Evolutionary conservation across 148 eudicot species (phyloP).

Genomic region (Amaranthus cruentus): DNA sequence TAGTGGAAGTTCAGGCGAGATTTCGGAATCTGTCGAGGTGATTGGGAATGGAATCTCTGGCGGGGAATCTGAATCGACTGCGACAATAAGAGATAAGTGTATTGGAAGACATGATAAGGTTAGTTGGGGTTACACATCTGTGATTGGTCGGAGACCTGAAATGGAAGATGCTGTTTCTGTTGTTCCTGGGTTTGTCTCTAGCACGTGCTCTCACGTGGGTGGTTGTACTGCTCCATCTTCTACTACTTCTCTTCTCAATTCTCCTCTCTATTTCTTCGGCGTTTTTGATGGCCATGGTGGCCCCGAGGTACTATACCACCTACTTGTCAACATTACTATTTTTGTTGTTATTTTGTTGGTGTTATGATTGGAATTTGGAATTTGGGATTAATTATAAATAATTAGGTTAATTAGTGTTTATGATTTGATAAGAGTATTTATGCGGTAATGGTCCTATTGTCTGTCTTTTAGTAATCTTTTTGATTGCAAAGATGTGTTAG

Average conservation of each 20-base stretch:
- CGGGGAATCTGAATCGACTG: not conserved
- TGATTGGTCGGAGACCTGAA: slow-evolving; percentile 68
- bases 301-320: slow-evolving; percentile 38
- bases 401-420: too few relatives aligned
- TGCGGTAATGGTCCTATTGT: too few relatives aligned
- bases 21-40: slow-evolving; percentile 18
- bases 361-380: too few relatives aligned
- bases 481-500: too few relatives aligned
- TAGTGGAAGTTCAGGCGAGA: slow-evolving; percentile 43
- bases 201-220: slow-evolving; percentile 45
- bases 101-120: slow-evolving; percentile 46
- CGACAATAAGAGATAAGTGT: slow-evolving; percentile 26
- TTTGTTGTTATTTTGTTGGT: too few relatives aligned
- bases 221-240: slow-evolving; percentile 50
- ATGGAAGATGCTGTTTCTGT: slow-evolving; percentile 81
- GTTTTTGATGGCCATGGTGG: slow-evolving; percentile 94
- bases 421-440: too few relatives aligned
- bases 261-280: slow-evolving; percentile 62
- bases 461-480: too few relatives aligned
- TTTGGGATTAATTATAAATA: too few relatives aligned
- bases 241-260: slow-evolving; percentile 30
- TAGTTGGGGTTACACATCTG: slow-evolving; percentile 52
- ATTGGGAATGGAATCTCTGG: not conserved
- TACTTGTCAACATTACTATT: too few relatives aligned
- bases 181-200: slow-evolving; percentile 45